A percentile compares a stretch with the other conserved stretches of the same genome.
Conservation (phyloP, 2,329 filamentous ascomycete species). For the Neopestalotiopsis sp. region DNA sequence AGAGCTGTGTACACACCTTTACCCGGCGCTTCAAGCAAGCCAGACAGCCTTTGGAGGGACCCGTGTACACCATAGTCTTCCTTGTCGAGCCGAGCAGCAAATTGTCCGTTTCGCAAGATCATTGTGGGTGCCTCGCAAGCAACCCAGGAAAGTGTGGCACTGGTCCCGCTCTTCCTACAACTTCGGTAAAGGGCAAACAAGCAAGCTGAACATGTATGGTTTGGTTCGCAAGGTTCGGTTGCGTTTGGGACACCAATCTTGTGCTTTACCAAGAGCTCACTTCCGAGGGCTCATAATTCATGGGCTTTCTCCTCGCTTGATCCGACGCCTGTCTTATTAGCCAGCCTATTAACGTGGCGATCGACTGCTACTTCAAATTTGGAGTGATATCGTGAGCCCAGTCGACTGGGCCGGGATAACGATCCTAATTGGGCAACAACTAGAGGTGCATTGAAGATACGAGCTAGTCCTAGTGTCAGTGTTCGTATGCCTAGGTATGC, state of each 20-base stretch:
- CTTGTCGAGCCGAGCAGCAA: conserved; percentile 7
- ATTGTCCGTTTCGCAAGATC: background rate
- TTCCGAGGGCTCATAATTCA: background rate
- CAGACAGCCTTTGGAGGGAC: conserved; percentile 15
- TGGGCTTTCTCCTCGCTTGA: background rate
- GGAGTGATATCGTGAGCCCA: background rate
- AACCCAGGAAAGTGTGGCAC: conserved; percentile 2
- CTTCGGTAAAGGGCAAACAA: background rate
- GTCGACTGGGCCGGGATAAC: background rate
- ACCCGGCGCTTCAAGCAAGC: conserved; percentile 13
- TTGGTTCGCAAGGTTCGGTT: background rate
- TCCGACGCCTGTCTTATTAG: background rate
- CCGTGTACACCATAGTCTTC: conserved; percentile 14
- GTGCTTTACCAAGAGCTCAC: background rate
- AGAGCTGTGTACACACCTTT: conserved; percentile 12
- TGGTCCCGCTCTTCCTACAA: background rate
- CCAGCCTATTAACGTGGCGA: background rate
- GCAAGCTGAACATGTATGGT: background rate
- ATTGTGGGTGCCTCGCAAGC: conserved; percentile 3
- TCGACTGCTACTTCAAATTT: conserved; percentile 2
- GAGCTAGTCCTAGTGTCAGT: conserved; percentile 9
- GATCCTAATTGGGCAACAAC: conserved; percentile 1
- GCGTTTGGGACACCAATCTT: background rate
- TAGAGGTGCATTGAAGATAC: conserved; percentile 10
- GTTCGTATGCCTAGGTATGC: conserved; percentile 1